Conservation (phyloP, 2,329 filamentous ascomycete genomes). For the Venturia nashicola region DNA sequence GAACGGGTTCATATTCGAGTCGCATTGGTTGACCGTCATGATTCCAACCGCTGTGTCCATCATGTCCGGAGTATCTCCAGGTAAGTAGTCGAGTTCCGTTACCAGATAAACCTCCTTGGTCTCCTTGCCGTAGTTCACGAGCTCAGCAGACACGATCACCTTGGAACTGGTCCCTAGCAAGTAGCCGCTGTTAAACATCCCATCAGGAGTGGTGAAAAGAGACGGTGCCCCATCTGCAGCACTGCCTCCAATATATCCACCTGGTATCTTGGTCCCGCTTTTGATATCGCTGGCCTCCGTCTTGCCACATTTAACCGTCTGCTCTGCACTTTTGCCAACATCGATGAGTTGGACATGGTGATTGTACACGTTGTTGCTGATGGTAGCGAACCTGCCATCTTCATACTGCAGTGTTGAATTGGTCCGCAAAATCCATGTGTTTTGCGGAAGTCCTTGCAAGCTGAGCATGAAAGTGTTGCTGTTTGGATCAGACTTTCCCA, state of each 20-base stretch:
- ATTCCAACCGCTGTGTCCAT: slow-evolving; percentile 2
- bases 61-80: background rate
- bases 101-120: background rate
- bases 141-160: background rate
- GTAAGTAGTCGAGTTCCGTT: slow-evolving; percentile 6
- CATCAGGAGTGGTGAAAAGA: slow-evolving; percentile 2
- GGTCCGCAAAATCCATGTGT: background rate
- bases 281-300: background rate
- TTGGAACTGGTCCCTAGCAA: background rate
- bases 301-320: background rate
- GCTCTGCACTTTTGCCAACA: background rate
- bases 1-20: background rate
- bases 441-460: background rate
- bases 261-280: background rate
- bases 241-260: background rate
- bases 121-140: slow-evolving; percentile 6
- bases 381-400: background rate
- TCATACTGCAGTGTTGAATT: background rate
- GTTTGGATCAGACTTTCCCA: background rate
- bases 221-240: background rate
- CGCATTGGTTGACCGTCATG: slow-evolving; percentile 5
- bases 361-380: background rate
- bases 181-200: slow-evolving; percentile 3
- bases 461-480: slow-evolving; percentile 5
- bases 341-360: slow-evolving; percentile 3